These are phyloP conservation scores for Wickerhamomyces hampshirensis DNA, from an alignment of 805 yeast genomes.

Conservation along the genomic window DNA sequence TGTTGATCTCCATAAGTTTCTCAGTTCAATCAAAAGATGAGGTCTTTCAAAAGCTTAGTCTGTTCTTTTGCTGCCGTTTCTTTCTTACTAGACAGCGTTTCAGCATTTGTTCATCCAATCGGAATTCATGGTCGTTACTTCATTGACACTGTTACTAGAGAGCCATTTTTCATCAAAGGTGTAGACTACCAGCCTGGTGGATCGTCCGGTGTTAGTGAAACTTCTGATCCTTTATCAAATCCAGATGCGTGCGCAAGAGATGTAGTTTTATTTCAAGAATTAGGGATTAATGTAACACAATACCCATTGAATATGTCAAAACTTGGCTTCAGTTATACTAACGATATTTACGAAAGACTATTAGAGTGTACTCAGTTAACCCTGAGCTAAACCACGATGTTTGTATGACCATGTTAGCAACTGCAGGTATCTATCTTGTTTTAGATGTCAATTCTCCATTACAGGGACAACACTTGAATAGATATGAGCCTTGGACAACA, in stretches of 20 bases:
- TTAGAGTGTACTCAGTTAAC: conserved; percentile 83
- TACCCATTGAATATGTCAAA: conserved; percentile 65
- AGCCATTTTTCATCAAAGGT: conserved; percentile 79
- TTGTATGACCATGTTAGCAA: conserved; percentile 88
- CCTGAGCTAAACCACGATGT: conserved; percentile 78
- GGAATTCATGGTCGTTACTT: conserved; percentile 66
- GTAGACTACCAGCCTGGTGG: conserved; percentile 98
- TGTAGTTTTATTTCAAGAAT: conserved; percentile 68
- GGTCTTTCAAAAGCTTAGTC: not conserved
- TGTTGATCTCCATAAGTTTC: too few relatives aligned
- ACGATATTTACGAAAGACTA: conserved; percentile 37
- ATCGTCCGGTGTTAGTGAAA: conserved; percentile 60
- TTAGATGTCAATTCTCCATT: conserved; percentile 90
- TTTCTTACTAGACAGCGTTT: not conserved
- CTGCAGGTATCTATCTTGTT: conserved; percentile 88
- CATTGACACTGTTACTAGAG: conserved; percentile 65
- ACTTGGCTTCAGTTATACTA: conserved; percentile 33
- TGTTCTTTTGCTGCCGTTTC: not conserved
- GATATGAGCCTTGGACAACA: conserved; percentile 93
- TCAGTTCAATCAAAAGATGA: too few relatives aligned
- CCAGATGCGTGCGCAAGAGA: conserved; percentile 75
- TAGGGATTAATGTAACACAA: conserved; percentile 61
- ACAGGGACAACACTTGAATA: conserved; percentile 69
- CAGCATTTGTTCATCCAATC: conserved; percentile 56
- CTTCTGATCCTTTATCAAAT: conserved; percentile 73